A percentile compares a stretch with the other conserved stretches of the same genome.
These are phyloP conservation scores for Lomentospora prolificans DNA, from an alignment of 2,329 filamentous ascomycete species.

Conservation along the genomic window DNA sequence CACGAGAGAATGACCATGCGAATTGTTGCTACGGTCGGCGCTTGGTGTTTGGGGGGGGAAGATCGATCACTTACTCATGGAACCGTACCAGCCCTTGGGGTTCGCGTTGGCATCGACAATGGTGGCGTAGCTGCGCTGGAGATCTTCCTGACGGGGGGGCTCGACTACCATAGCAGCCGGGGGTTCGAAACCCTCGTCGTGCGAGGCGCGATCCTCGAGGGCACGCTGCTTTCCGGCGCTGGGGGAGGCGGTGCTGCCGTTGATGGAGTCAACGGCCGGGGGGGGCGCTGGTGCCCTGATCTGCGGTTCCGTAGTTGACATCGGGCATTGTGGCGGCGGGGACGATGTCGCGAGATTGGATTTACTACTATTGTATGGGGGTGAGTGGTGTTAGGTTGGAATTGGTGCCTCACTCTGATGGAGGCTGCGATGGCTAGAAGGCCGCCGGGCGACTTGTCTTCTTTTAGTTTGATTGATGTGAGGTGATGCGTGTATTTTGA, in stretches of 20 bases:
- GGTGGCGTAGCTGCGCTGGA: constrained; percentile 72
- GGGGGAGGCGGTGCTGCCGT: neutral
- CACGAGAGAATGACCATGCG: no score
- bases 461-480: no score
- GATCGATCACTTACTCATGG: constrained; percentile 55
- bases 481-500: neutral
- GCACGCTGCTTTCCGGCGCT: constrained; percentile 2
- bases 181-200: constrained; percentile 33
- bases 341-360: neutral
- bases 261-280: neutral
- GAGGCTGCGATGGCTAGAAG: no score
- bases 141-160: constrained; percentile 70
- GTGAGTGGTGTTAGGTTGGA: neutral
- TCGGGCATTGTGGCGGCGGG: neutral
- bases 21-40: no score
- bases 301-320: constrained; percentile 2
- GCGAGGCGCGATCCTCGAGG: neutral
- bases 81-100: constrained; percentile 79
- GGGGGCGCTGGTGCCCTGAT: neutral
- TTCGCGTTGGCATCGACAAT: constrained; percentile 55
- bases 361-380: neutral
- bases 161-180: constrained; percentile 59
- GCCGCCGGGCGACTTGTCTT: no score
- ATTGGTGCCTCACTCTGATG: no score
- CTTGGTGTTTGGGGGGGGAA: no score